Conservation (phyloP, 2,329 filamentous ascomycete genomes). For the Clarireedia hainanense region DNA sequence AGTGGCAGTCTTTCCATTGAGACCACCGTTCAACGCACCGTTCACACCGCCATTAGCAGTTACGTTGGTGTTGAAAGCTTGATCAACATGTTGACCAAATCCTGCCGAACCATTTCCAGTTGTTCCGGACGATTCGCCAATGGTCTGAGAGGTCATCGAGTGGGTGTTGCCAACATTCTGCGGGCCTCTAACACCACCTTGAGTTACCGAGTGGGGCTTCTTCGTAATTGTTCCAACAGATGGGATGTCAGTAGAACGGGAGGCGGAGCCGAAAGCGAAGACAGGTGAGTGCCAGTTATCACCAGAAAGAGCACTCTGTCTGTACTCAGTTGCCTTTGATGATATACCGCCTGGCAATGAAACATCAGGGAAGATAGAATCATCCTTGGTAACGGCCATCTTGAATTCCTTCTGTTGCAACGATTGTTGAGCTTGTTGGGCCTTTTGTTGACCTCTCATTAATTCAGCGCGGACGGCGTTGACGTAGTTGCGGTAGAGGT, state of each 20-base stretch:
- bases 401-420: constrained; percentile 71
- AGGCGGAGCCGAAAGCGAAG: constrained; percentile 76
- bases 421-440: constrained; percentile 62
- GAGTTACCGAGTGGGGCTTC: constrained; percentile 35
- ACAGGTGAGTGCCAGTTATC: constrained; percentile 92
- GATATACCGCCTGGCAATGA: constrained; percentile 81
- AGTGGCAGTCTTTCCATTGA: neutral
- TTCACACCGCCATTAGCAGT: neutral
- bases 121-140: neutral
- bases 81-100: constrained; percentile 1
- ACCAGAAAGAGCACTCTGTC: constrained; percentile 76
- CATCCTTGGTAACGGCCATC: constrained; percentile 75
- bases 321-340: constrained; percentile 90
- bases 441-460: constrained; percentile 71
- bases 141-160: neutral
- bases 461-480: constrained; percentile 66
- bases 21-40: neutral
- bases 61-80: neutral
- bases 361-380: constrained; percentile 88
- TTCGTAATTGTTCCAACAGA: constrained; percentile 43
- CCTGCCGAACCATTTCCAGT: neutral
- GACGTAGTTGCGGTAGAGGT: constrained; percentile 81
- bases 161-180: constrained; percentile 21
- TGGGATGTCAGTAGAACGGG: constrained; percentile 66
- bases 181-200: constrained; percentile 21